Evolutionary conservation across 371 early-diverging fungal genomes (phyloP), one percentile per base, ranked within the genome.

Genomic region (Mucor racemosus): DNA sequence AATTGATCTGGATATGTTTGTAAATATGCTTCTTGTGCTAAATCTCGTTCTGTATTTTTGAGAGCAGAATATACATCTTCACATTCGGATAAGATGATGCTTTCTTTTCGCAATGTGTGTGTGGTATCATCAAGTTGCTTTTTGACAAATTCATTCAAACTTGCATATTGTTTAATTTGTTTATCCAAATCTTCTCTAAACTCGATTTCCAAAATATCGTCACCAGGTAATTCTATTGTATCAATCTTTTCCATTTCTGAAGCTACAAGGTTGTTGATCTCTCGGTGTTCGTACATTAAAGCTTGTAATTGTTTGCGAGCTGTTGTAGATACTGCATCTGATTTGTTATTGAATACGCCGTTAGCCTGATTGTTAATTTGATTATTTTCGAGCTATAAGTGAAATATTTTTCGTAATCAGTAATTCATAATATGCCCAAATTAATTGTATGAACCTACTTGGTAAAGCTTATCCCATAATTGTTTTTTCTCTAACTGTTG

Each of bases 401-500:
- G 17, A 17, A 44, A 13, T 44, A n/a, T 44, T 15, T 44, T 26
- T 26, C 26, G 26, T 26, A 26, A 17, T 44, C 44, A 44, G 17
- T 44, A 9, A 44, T 44, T n/a, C 44, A 44, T 5, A 44, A 5
- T 3, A 44, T 1, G 44, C n/a, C 3, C 15, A 6, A 26, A 26
- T 35, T n/a, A 4, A 9, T 17, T n/a, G 33, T 33, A 3, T n/a
- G 8, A 34, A 38, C 8, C 36, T 66, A 76, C 80, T 38, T 74
- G 38, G 40, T 81, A 74, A 7, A 78, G 70, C 62, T 64, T 53
- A 36, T 70, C 55, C 79, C 79, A 81, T 39, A 78, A 64, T 44
- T 21, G 14, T 38, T 70, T 71, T 53, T 69, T 68, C 62, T 78
- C 66, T 4, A 5, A 11, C 8, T 73, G 66, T 50, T 81, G 82